Evolutionary conservation across 1,284 basidiomycete genomes (phyloP).

Genomic region (Pseudomicrostroma phylloplanum): DNA sequence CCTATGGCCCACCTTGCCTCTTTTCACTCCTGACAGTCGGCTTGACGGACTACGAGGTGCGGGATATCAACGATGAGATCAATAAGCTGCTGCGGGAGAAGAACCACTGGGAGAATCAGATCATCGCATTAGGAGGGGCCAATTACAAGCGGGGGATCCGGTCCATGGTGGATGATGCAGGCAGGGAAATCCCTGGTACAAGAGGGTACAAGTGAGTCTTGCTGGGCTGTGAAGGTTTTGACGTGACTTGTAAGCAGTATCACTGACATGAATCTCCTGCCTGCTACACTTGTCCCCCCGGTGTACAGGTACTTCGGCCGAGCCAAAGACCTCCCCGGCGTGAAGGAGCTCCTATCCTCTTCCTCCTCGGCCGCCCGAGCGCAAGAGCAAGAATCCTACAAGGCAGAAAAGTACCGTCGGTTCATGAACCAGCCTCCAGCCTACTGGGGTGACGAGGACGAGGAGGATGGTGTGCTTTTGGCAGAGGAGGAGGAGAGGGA

Average conservation of each 20-base stretch:
- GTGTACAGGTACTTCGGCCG: slow-evolving; percentile 81
- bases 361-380: slow-evolving; percentile 51
- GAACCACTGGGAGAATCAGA: slow-evolving; percentile 94
- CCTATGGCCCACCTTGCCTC: not conserved
- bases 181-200: slow-evolving; percentile 82
- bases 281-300: not conserved
- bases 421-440: slow-evolving; percentile 79
- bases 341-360: slow-evolving; percentile 74
- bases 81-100: slow-evolving; percentile 94
- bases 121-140: slow-evolving; percentile 86
- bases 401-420: slow-evolving; percentile 71
- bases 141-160: slow-evolving; percentile 82
- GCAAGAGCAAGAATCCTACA: slow-evolving; percentile 71
- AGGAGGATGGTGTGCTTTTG: slow-evolving; percentile 65
- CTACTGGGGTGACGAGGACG: slow-evolving; percentile 89
- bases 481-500: slow-evolving; percentile 56
- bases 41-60: slow-evolving; percentile 88
- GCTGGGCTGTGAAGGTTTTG: no score
- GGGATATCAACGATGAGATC: slow-evolving; percentile 95
- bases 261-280: not conserved
- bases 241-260: not conserved
- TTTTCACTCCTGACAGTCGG: slow-evolving; percentile 60
- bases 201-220: slow-evolving; percentile 86
- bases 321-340: slow-evolving; percentile 90
- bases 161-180: slow-evolving; percentile 88